phyloP scores from a whole-genome alignment of 2,329 filamentous ascomycete species.

The Colletotrichum lupini region DNA sequence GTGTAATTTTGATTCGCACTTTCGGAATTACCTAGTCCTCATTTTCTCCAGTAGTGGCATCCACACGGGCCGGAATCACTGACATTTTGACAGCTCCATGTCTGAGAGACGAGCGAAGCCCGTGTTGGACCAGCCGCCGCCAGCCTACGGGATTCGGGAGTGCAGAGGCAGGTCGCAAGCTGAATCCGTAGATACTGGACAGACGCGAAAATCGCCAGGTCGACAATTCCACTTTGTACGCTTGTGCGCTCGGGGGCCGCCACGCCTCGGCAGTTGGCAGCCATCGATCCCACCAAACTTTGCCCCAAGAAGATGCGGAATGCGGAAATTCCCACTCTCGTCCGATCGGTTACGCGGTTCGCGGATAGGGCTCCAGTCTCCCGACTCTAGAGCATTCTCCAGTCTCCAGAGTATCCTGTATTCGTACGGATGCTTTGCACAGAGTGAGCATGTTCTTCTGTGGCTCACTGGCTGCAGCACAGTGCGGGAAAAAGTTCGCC shows the following conservation, averaged over 20 bases:
- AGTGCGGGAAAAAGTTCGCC: neutral
- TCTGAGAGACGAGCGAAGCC: conserved; percentile 6
- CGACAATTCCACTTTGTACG: neutral
- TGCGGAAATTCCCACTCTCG: neutral
- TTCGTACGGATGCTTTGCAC: no score
- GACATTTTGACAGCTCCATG: neutral
- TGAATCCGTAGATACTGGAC: no score
- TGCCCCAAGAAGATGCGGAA: neutral
- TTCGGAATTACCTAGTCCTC: neutral
- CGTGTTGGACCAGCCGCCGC: neutral
- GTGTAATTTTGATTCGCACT: neutral
- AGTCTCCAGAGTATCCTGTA: neutral
- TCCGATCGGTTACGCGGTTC: neutral
- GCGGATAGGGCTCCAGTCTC: conserved; percentile 5
- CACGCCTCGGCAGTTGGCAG: conserved; percentile 13
- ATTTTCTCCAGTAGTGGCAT: neutral
- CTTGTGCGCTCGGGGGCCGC: neutral
- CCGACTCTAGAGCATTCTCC: neutral
- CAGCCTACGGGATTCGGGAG: neutral
- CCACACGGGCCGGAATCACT: neutral
- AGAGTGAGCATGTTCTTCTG: neutral
- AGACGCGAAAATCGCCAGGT: neutral
- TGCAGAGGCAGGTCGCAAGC: neutral
- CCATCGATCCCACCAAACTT: neutral
- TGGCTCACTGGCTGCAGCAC: neutral